phyloP scores from a whole-genome alignment of 352 stramenopile genomes.

The Globisporangium paddicum region DNA sequence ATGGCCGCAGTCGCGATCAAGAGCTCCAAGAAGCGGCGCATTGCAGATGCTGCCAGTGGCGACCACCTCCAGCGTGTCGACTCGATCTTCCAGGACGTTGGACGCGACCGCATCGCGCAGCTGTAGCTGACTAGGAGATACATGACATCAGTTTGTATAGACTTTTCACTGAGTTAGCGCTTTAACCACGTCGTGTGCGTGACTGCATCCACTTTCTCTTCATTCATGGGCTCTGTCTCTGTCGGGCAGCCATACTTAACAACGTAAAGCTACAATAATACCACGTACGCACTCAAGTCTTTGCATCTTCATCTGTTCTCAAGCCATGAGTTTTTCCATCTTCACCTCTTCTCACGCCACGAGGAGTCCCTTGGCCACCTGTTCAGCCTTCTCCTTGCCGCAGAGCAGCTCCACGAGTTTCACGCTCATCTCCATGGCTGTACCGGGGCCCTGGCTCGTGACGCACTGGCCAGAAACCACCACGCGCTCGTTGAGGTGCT shows the following conservation, averaged over 20 bases:
- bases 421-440: conserved; percentile 78
- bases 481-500: conserved; percentile 41
- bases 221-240: background rate
- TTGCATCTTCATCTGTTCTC: too few relatives aligned
- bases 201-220: background rate
- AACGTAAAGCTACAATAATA: background rate
- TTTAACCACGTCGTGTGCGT: background rate
- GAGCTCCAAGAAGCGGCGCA: background rate
- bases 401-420: conserved; percentile 77
- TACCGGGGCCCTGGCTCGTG: conserved; percentile 72
- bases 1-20: conserved; percentile 21
- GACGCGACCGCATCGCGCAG: conserved; percentile 11
- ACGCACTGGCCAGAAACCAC: conserved; percentile 73
- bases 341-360: conserved; percentile 11
- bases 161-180: background rate
- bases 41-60: background rate
- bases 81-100: conserved; percentile 4
- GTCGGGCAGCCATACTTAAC: background rate
- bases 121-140: conserved; percentile 3
- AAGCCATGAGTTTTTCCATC: too few relatives aligned
- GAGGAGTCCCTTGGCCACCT: conserved; percentile 62
- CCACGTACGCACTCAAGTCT: background rate
- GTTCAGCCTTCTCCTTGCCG: conserved; percentile 48
- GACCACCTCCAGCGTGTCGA: conserved; percentile 2
- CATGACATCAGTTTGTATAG: background rate